Evolutionary conservation across 805 yeast genomes (phyloP).

Genomic region (Cyberlindnera lachancei): DNA sequence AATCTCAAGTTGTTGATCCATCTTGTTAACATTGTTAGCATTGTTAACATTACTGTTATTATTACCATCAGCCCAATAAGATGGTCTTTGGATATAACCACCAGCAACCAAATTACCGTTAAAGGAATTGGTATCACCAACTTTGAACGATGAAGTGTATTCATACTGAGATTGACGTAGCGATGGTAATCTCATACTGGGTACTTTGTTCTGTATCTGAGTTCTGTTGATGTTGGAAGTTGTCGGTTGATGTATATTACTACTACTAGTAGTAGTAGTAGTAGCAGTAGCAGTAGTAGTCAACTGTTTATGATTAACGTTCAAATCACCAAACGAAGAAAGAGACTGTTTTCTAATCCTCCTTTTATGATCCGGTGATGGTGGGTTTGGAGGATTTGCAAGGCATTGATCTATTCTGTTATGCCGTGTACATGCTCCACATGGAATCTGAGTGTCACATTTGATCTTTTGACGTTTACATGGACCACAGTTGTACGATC

Average conservation of each 20-base stretch:
- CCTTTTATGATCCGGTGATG: constrained; percentile 28
- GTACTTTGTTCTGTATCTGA: too few relatives aligned
- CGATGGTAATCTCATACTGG: constrained; percentile 10
- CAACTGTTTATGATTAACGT: neutral
- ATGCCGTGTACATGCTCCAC: constrained; percentile 36
- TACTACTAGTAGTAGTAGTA: constrained; percentile 1
- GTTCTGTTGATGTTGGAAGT: neutral
- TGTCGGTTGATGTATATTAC: too few relatives aligned
- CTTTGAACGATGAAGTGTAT: constrained; percentile 14
- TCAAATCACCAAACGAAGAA: constrained; percentile 10
- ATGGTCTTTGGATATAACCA: too few relatives aligned
- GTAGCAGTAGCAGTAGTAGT: constrained; percentile 1
- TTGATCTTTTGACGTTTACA: constrained; percentile 46
- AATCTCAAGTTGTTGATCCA: too few relatives aligned
- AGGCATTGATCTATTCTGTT: constrained; percentile 32
- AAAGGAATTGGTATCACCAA: too few relatives aligned
- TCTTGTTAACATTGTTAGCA: too few relatives aligned
- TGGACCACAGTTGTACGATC: constrained; percentile 52
- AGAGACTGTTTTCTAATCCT: constrained; percentile 17
- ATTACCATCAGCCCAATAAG: too few relatives aligned
- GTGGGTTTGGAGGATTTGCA: constrained; percentile 37
- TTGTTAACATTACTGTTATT: too few relatives aligned
- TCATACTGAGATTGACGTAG: constrained; percentile 9
- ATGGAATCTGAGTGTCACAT: constrained; percentile 43
- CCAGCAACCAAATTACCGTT: too few relatives aligned